A percentile compares a stretch with the other conserved stretches of the same genome.
Evolutionary conservation across 1,284 basidiomycete genomes (phyloP).

Genomic region (Apiotrichum montevideense): DNA sequence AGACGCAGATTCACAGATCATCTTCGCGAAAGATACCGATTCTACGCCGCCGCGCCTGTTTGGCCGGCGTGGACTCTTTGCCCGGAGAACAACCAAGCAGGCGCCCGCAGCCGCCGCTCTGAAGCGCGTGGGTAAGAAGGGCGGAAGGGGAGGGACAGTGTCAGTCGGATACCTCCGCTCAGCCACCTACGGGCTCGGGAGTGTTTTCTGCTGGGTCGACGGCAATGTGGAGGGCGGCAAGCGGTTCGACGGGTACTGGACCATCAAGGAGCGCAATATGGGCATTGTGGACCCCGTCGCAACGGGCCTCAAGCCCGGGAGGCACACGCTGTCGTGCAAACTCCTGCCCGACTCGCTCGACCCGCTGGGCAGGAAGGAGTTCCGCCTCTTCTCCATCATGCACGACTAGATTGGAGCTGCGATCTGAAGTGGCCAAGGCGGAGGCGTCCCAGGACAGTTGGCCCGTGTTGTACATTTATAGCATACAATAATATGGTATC

Average conservation of each 20-base stretch:
- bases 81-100: too few relatives aligned
- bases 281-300: slow-evolving; percentile 33
- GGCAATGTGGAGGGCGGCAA: slow-evolving; percentile 16
- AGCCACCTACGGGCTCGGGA: slow-evolving; percentile 26
- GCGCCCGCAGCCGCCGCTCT: neutral
- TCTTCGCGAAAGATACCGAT: neutral
- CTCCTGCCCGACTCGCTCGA: slow-evolving; percentile 27
- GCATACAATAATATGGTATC: neutral
- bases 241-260: slow-evolving; percentile 34
- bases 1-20: neutral
- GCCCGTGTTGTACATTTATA: neutral
- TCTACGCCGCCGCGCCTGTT: neutral
- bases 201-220: slow-evolving; percentile 36
- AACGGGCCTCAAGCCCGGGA: slow-evolving; percentile 24
- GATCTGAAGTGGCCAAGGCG: neutral
- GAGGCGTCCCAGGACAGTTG: neutral
- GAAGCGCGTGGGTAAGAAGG: neutral
- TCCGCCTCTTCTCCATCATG: slow-evolving; percentile 19
- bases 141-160: slow-evolving; percentile 21
- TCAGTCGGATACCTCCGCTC: slow-evolving; percentile 37
- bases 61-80: neutral
- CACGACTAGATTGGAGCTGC: neutral
- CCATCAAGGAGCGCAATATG: slow-evolving; percentile 34
- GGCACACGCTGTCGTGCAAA: slow-evolving; percentile 32
- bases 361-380: slow-evolving; percentile 19